Base-by-base conservation (phyloP, 2,329 filamentous ascomycete genomes). In the Arthroderma sp. region DNA sequence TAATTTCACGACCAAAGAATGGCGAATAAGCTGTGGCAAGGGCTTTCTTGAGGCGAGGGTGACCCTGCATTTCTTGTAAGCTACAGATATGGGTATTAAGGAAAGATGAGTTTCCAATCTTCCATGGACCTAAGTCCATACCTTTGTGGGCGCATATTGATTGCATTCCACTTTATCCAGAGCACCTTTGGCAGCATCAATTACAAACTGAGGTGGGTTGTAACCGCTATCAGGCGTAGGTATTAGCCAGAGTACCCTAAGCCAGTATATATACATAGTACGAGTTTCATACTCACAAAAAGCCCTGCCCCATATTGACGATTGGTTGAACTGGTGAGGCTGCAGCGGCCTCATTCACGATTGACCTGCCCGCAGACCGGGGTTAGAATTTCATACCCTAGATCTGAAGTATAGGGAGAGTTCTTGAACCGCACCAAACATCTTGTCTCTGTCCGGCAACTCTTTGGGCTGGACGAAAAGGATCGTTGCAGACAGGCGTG, bases 131-230 rank as follows among this genome's bases (percentile, higher is more conserved):
- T 22, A 28, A 29, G 27, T 22, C 8, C 34, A 40, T 63, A 75
- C 73, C 73, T 87, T 91, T 15, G 91, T 95, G 2, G 88, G 91
- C 22, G 87, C 89, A 73, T 98, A 98, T 71, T 98, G 91, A 65
- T 98, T 98, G 74, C 89, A 95, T 53, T 96, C 91, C 22, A 98
- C 89, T 42, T 79, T 76, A 59, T 94, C 82, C 42, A 98, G 75
- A 34, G 89, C 88, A 34, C 81, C 71, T 66, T 94, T 96, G 42
- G 91, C 91, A 36, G 91, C 91, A 55, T 94, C 77, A 52, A 95
- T 71, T 52, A 95, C 86, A 64, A 94, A 96, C 32, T 81, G 66
- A 5, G 89, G 89, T 46, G 89, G 89, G 60, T 96, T 96, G 65
- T 96, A 96, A 47, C 89, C 89, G 58, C 68, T 70, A 43, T 34